phyloP scores from a whole-genome alignment of 768 basidiomycete species.

The Candolleomyces efflorescens region DNA sequence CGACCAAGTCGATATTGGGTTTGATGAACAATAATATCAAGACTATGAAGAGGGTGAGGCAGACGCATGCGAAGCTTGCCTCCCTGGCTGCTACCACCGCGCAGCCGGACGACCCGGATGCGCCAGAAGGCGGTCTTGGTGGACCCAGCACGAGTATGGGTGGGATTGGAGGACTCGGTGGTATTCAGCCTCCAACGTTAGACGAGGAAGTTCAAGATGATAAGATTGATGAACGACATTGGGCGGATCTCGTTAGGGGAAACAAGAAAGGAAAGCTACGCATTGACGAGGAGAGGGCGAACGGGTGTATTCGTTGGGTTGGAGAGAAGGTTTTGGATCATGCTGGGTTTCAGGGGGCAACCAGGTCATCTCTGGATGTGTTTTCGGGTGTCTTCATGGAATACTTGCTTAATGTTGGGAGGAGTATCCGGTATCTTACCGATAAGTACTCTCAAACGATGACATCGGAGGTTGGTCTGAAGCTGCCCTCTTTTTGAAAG shows the following conservation, averaged over 20 bases:
- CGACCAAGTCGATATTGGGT: slow-evolving; percentile 47
- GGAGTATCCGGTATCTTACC: slow-evolving; percentile 74
- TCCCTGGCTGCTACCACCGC: slow-evolving; percentile 40
- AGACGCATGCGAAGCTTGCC: slow-evolving; percentile 68
- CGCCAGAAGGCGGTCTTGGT: slow-evolving; percentile 27
- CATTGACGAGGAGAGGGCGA: slow-evolving; percentile 59
- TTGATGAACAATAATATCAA: slow-evolving; percentile 76
- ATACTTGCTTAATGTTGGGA: slow-evolving; percentile 81
- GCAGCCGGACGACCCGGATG: slow-evolving; percentile 30
- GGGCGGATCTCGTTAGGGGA: slow-evolving; percentile 30
- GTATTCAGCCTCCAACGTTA: slow-evolving; percentile 18
- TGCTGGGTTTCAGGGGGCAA: slow-evolving; percentile 89
- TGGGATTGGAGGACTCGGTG: slow-evolving; percentile 18
- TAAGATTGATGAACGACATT: slow-evolving; percentile 59
- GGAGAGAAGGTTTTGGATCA: slow-evolving; percentile 80
- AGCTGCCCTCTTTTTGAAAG: neutral
- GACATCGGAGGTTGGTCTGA: slow-evolving; percentile 70
- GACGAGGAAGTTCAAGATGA: slow-evolving; percentile 37
- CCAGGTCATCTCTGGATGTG: slow-evolving; percentile 73
- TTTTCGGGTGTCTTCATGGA: slow-evolving; percentile 73
- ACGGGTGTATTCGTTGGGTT: slow-evolving; percentile 69
- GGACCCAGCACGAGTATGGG: slow-evolving; percentile 14
- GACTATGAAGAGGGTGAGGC: slow-evolving; percentile 67
- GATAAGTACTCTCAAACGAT: slow-evolving; percentile 81
- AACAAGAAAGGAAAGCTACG: slow-evolving; percentile 28